phyloP scores from a whole-genome alignment of 108 stramenopile genomes.

The Skeletonema costatum region DNA sequence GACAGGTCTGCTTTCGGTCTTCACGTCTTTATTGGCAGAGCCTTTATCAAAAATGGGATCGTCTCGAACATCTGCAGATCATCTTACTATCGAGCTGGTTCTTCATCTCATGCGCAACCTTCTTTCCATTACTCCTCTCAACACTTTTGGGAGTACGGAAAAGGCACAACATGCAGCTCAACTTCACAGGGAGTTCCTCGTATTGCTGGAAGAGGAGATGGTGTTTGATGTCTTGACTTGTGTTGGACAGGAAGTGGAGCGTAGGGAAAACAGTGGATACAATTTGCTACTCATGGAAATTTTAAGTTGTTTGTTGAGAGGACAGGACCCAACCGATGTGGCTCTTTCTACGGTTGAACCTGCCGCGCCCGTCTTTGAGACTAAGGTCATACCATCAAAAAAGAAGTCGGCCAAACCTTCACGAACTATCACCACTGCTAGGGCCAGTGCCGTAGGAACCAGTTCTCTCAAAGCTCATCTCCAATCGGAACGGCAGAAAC shows the following conservation, averaged over 20 bases:
- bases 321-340: slow-evolving; percentile 56
- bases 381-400: slow-evolving; percentile 10
- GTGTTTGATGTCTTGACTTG: slow-evolving; percentile 81
- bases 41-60: slow-evolving; percentile 70
- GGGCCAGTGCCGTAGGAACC: slow-evolving; percentile 7
- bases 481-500: slow-evolving; percentile 57
- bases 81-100: slow-evolving; percentile 86
- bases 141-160: slow-evolving; percentile 44
- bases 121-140: slow-evolving; percentile 47
- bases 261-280: slow-evolving; percentile 79
- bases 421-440: slow-evolving; percentile 22
- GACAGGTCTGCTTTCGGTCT: slow-evolving; percentile 69
- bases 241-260: slow-evolving; percentile 79
- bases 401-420: background rate
- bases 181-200: slow-evolving; percentile 74
- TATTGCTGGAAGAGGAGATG: slow-evolving; percentile 75
- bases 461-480: slow-evolving; percentile 52
- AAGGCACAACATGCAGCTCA: slow-evolving; percentile 33
- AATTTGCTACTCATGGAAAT: slow-evolving; percentile 90
- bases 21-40: slow-evolving; percentile 82
- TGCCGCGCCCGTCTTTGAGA: slow-evolving; percentile 9
- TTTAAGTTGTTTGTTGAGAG: slow-evolving; percentile 66
- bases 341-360: slow-evolving; percentile 21
- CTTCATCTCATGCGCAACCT: slow-evolving; percentile 87
- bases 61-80: slow-evolving; percentile 72